A percentile compares a stretch with the other conserved stretches of the same genome.
These are phyloP conservation scores for Cynanchum wilfordii DNA, from an alignment of 257 asterid genomes.

Conservation along the genomic window DNA sequence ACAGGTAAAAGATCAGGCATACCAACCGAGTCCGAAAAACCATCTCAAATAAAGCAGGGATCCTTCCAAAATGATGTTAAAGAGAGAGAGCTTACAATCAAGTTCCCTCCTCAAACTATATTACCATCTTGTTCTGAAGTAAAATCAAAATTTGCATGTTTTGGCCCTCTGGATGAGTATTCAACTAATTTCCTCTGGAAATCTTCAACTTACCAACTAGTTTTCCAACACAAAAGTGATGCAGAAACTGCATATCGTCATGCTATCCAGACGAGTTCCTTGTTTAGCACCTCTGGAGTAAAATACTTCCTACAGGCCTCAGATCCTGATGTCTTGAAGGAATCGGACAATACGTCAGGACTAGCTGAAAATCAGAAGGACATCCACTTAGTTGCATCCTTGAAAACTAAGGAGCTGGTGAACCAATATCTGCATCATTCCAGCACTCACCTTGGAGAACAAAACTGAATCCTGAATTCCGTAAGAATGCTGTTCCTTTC, in stretches of 20 bases:
- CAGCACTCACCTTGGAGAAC: neutral
- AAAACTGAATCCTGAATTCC: neutral
- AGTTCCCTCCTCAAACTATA: conserved; percentile 1
- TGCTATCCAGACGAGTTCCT: neutral
- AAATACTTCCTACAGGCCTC: neutral
- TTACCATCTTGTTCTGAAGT: conserved; percentile 12
- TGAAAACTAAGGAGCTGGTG: neutral
- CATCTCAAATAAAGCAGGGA: neutral
- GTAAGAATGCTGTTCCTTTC: neutral
- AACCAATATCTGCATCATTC: neutral
- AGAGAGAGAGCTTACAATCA: neutral
- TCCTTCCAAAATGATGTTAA: neutral
- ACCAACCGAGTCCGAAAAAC: neutral
- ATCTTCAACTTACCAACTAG: conserved; percentile 12
- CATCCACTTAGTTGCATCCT: neutral
- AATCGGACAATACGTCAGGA: neutral
- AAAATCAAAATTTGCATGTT: conserved; percentile 9
- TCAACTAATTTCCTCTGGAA: neutral
- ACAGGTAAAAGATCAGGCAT: neutral
- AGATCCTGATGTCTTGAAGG: neutral
- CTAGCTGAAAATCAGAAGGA: conserved; percentile 2
- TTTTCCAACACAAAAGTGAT: neutral
- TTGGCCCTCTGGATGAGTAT: conserved; percentile 11
- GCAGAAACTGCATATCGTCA: conserved; percentile 11
- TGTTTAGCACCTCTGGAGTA: conserved; percentile 4